Evolutionary conservation across 2,329 filamentous ascomycete species (phyloP), one percentile per base, ranked within the genome.

Genomic region (Aspergillus sp.): DNA sequence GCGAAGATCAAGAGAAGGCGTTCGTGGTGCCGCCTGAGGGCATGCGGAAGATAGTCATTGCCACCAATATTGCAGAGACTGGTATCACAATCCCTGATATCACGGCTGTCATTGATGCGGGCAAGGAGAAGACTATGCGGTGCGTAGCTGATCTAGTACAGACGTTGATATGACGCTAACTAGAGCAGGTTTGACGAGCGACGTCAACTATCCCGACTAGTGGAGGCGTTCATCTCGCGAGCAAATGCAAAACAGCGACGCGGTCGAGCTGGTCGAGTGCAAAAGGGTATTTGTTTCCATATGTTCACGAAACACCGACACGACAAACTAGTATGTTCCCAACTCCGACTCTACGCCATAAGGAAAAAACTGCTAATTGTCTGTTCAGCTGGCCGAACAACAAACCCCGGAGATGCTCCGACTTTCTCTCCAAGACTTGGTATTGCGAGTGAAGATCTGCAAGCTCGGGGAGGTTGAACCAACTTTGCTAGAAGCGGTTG

Each of bases 21-120:
- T 99, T 99, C 71, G 79, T 91, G 6, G 77, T 96, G 0, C 95
- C 95, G 6, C 91, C 93, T 1, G 82, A 82, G 3, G 93, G 93
- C 0, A 82, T 87, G 56, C 85, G 93, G 62, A 99, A 99, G 77
- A 95, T 99, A 62, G 93, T 99, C 2, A 83, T 99, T 55, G 93
- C 95, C 2, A 99, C 95, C 14, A 99, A 99, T 70, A 99, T 99
- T 72, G 95, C 95, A 4, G 95, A 99, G 74, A 99, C 95, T 0
- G 95, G 71, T 79, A 96, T 99, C 70, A 99, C 95, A 0, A 99
- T 99, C 64, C 95, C 95, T 1, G 95, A 99, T 71, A 91, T 99
- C 31, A 98, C 95, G 0, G 96, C 93, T 66, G 95, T 99, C 46
- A 90, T 99, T 58, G 95, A 99, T 73, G 93, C 92, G 0, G 95